Percentiles rank a stretch among this genome's conserved stretches.
Evolutionary conservation across 345 rosid genomes (phyloP).

Genomic region (Diplotaxis tenuifolia): DNA sequence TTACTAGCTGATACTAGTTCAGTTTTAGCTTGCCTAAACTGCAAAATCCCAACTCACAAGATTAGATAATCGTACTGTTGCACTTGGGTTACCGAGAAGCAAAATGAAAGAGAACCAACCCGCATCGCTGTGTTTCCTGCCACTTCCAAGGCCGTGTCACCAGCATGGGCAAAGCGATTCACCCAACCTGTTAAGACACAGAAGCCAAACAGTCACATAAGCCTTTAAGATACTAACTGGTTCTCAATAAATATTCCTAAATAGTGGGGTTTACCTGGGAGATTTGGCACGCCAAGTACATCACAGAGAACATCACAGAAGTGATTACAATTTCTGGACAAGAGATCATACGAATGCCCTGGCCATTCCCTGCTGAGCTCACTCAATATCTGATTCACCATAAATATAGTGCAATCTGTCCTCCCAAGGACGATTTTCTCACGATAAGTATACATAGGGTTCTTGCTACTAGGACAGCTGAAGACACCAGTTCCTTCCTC

Average conservation of each 20-base stretch:
- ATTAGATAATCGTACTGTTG: background rate
- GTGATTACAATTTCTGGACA: constrained; percentile 92
- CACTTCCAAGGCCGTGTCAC: background rate
- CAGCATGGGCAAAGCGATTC: background rate
- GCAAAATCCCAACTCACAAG: constrained; percentile 34
- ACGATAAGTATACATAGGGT: constrained; percentile 88
- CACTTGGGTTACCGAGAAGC: background rate
- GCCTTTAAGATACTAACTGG: background rate
- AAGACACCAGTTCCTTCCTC: constrained; percentile 95
- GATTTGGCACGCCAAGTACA: constrained; percentile 81
- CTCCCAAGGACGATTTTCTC: constrained; percentile 74
- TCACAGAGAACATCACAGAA: constrained; percentile 88
- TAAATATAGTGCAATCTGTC: constrained; percentile 53
- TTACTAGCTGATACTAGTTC: constrained; percentile 95
- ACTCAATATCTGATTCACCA: constrained; percentile 75
- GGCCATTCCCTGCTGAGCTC: constrained; percentile 92
- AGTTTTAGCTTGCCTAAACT: constrained; percentile 94
- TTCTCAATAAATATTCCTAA: background rate
- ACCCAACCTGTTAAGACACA: background rate
- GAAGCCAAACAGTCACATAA: background rate
- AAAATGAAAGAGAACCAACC: constrained; percentile 4
- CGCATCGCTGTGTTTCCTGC: background rate
- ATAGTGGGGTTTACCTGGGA: constrained; percentile 61
- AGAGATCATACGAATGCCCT: constrained; percentile 68
- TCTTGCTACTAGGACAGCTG: constrained; percentile 74